Evolutionary conservation across 2,329 filamentous ascomycete genomes (phyloP).

Genomic region (Tolypocladium inflatum): DNA sequence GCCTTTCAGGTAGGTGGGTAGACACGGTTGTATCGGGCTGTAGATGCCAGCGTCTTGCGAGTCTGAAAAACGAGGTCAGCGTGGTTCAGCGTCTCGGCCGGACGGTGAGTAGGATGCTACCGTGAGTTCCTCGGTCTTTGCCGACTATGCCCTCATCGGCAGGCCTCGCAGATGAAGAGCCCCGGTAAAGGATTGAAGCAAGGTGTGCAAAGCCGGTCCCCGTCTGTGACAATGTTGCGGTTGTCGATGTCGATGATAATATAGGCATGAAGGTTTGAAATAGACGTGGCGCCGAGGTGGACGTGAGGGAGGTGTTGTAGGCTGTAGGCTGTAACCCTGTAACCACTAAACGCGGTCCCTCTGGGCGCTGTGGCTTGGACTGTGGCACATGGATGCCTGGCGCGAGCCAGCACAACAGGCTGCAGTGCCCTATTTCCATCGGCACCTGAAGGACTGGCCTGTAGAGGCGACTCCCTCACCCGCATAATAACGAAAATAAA

Average conservation of each 20-base stretch:
- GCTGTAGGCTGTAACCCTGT: constrained; percentile 8
- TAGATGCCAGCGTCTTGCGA: background rate
- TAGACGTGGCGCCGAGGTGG: background rate
- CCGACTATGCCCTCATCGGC: background rate
- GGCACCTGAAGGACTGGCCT: too few relatives aligned
- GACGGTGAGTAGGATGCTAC: background rate
- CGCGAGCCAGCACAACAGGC: too few relatives aligned
- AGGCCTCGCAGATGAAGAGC: background rate
- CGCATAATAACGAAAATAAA: too few relatives aligned
- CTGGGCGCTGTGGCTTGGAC: background rate
- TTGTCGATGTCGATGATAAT: background rate
- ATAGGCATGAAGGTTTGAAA: background rate
- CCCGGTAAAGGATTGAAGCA: background rate
- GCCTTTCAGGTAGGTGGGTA: too few relatives aligned
- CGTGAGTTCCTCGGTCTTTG: background rate
- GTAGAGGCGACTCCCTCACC: too few relatives aligned
- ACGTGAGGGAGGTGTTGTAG: background rate
- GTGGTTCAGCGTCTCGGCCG: too few relatives aligned
- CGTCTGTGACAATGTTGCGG: background rate
- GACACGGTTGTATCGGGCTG: background rate
- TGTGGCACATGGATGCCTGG: background rate
- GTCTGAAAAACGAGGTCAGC: background rate
- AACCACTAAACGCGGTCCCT: constrained; percentile 17
- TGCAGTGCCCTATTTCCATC: too few relatives aligned
- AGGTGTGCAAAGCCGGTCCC: background rate